Base-by-base conservation (phyloP, 768 basidiomycete species). In the Phylloporus sp. region DNA sequence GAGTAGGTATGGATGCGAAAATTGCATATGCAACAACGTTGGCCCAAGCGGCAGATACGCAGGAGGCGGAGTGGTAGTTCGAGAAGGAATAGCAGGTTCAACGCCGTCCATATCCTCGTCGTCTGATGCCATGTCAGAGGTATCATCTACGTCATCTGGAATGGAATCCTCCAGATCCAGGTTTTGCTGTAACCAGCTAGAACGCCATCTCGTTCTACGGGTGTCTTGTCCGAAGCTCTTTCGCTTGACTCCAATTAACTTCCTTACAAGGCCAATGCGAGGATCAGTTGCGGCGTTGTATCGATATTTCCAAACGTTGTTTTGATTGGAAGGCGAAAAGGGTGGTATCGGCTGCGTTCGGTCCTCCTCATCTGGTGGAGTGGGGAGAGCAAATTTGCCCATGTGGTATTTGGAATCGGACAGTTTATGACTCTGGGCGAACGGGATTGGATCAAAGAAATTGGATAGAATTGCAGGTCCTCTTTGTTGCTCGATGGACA, bases 371-470 rank as follows among this genome's bases (percentile, higher is more conserved):
- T 77, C 75, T 4, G 79, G 79, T 6, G 83, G 81, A 46, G 77
- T 84, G 4, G 82, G 79, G 37, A 86, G 63, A 20, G 74, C 72
- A 57, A 90, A 91, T 63, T 90, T 90, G 24, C 88, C 88, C 21
- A 73, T 54, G 40, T 65, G 61, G 56, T 92, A 90, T 66, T 92
- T 92, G 9, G 79, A 79, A 59, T 91, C 88, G 13, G 79, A 71
- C 13, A 71, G 53, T 15, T 76, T 72, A 59, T 90, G 84, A 35
- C 74, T 78, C 9, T 71, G 63, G 0, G 83, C 77, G 49, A 92
- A 90, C 0, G 83, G 80, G 21, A 92, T 86, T 0, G 89, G 81
- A 29, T 88, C 84, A 50, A 89, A 91, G 22, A 67, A 61, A 42
- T 53, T 58, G 59, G 55, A 51, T 64, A 49, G 41, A 44, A 21